Evolutionary conservation across 371 early-diverging fungal species (phyloP).

Genomic region (Coemansia sp.): DNA sequence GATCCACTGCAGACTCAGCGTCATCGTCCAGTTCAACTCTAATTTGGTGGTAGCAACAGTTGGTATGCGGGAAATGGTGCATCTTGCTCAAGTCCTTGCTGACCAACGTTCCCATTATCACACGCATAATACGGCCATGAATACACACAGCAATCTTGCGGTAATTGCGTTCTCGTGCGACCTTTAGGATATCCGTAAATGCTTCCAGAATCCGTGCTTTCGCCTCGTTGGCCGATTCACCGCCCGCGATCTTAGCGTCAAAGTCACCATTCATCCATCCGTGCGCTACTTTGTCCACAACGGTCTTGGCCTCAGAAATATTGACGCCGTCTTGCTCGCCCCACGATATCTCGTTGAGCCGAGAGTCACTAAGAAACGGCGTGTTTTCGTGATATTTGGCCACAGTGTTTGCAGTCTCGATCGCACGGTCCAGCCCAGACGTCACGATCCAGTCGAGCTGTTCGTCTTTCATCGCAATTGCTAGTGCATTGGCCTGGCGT

Average conservation of each 20-base stretch:
- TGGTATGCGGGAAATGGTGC: slow-evolving; percentile 31
- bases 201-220: slow-evolving; percentile 22
- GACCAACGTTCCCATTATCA: slow-evolving; percentile 41
- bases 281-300: slow-evolving; percentile 6
- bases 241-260: slow-evolving; percentile 29
- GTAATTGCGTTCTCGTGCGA: slow-evolving; percentile 7
- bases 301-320: slow-evolving; percentile 1
- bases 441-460: slow-evolving; percentile 39
- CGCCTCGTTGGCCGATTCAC: slow-evolving; percentile 44
- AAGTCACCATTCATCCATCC: slow-evolving; percentile 35
- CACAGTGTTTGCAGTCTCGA: slow-evolving; percentile 29
- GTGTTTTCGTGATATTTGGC: slow-evolving; percentile 16
- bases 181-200: slow-evolving; percentile 19
- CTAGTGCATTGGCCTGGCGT: slow-evolving; percentile 28
- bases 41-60: slow-evolving; percentile 43
- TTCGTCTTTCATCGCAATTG: slow-evolving; percentile 17
- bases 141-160: slow-evolving; percentile 24
- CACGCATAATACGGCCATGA: slow-evolving; percentile 43
- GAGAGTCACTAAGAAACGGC: slow-evolving; percentile 30
- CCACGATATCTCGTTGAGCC: slow-evolving; percentile 49
- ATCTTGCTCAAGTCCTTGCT: slow-evolving; percentile 34
- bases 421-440: slow-evolving; percentile 31
- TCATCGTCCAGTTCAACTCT: slow-evolving; percentile 18
- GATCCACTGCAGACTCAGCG: background rate
- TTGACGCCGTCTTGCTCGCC: slow-evolving; percentile 32